phyloP scores from a whole-genome alignment of 345 rosid genomes.

The Hevea brasiliensis region DNA sequence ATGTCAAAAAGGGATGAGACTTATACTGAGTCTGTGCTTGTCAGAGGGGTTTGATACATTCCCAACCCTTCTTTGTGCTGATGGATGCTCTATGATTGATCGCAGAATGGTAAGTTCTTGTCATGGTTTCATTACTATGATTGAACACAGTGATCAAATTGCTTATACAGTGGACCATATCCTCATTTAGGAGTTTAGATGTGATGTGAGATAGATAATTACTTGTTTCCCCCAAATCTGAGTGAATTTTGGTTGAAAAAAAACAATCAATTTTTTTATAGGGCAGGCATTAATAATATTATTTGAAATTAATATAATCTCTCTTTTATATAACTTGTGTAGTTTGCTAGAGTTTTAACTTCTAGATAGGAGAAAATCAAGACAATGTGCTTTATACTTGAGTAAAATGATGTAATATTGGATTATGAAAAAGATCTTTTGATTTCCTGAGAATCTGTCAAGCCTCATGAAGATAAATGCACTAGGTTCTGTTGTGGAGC shows the following conservation, averaged over 20 bases:
- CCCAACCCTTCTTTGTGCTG: conserved; percentile 86
- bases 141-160: neutral
- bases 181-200: neutral
- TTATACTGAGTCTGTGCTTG: conserved; percentile 66
- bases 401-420: neutral
- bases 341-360: neutral
- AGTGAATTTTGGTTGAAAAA: neutral
- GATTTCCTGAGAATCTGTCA: too few species aligned
- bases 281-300: neutral
- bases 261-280: too few species aligned
- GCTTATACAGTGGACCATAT: neutral
- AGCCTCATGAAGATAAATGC: neutral
- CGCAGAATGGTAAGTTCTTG: conserved; percentile 66
- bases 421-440: neutral
- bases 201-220: neutral
- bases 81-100: conserved; percentile 86
- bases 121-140: neutral
- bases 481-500: neutral
- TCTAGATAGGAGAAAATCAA: neutral
- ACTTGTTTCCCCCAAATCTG: neutral
- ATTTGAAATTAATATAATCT: too few species aligned
- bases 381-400: neutral
- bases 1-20: conserved; percentile 80
- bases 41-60: conserved; percentile 87
- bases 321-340: neutral